phyloP scores from a whole-genome alignment of 2,329 filamentous ascomycete species.

The Cladosporium sp. region DNA sequence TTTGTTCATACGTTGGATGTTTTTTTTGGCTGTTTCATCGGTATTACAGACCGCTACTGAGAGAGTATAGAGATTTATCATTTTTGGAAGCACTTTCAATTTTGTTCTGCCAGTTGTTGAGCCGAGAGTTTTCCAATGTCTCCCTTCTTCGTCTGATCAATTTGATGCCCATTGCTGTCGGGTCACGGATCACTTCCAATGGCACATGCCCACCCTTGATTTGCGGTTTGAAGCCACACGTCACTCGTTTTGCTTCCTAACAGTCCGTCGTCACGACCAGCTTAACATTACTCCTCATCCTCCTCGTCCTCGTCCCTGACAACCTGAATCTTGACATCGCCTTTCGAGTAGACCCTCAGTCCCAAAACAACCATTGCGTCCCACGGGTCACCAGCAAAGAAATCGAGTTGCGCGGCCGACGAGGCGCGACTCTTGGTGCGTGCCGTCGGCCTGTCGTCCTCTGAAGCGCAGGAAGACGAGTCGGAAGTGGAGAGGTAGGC shows the following conservation, averaged over 20 bases:
- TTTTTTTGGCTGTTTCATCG: neutral
- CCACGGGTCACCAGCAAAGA: constrained; percentile 56
- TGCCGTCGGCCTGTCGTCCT: constrained; percentile 3
- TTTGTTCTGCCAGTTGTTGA: neutral
- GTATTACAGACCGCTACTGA: constrained; percentile 12
- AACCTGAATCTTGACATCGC: constrained; percentile 55
- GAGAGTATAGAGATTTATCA: constrained; percentile 8
- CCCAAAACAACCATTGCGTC: constrained; percentile 63
- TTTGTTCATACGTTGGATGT: neutral
- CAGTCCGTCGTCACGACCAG: too few species aligned
- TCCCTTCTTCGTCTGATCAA: neutral
- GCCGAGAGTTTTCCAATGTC: neutral
- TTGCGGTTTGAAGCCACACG: too few species aligned
- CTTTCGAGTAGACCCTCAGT: constrained; percentile 58
- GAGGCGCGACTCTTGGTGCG: neutral
- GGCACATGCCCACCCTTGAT: neutral
- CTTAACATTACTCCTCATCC: neutral
- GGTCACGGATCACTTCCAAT: neutral
- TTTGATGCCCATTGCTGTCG: neutral
- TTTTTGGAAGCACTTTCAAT: neutral
- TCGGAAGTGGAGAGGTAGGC: constrained; percentile 5
- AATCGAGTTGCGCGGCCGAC: constrained; percentile 29
- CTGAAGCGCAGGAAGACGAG: neutral
- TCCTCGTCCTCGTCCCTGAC: neutral
- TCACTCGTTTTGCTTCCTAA: too few species aligned